Evolutionary conservation across 1,284 basidiomycete genomes (phyloP).

Genomic region (Pholiota adiposa): DNA sequence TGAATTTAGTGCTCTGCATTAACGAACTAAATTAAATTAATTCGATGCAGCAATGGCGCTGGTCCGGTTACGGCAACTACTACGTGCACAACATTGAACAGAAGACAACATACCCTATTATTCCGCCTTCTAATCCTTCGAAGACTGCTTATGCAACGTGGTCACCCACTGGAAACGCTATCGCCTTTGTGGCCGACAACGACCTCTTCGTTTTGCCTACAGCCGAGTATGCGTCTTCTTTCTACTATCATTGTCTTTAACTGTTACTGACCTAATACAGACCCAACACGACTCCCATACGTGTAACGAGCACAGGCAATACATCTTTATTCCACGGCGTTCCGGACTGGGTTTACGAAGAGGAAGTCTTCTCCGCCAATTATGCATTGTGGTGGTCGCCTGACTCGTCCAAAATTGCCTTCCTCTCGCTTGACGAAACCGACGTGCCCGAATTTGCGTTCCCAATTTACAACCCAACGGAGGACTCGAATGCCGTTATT

Average conservation of each 20-base stretch:
- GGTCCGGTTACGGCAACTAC: conserved; percentile 88
- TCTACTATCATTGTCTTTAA: neutral
- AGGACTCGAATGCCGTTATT: conserved; percentile 66
- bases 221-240: conserved; percentile 53
- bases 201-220: conserved; percentile 83
- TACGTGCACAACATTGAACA: conserved; percentile 76
- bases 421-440: conserved; percentile 88
- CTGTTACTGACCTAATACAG: conserved; percentile 29
- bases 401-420: conserved; percentile 80
- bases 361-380: conserved; percentile 82
- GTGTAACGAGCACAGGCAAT: conserved; percentile 84
- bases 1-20: neutral
- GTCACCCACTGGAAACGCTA: conserved; percentile 81
- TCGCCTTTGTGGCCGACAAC: conserved; percentile 84
- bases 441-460: conserved; percentile 85
- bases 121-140: conserved; percentile 68
- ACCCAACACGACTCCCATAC: conserved; percentile 56
- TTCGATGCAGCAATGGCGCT: conserved; percentile 81
- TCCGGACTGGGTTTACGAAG: conserved; percentile 97
- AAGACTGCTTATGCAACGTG: conserved; percentile 80
- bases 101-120: conserved; percentile 69
- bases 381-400: conserved; percentile 93
- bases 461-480: conserved; percentile 89
- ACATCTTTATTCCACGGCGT: conserved; percentile 91
- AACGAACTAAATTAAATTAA: conserved; percentile 3